Evolutionary conservation across 2,329 filamentous ascomycete species (phyloP), one percentile per base, ranked within the genome.

Genomic region (Daldinia sp.): DNA sequence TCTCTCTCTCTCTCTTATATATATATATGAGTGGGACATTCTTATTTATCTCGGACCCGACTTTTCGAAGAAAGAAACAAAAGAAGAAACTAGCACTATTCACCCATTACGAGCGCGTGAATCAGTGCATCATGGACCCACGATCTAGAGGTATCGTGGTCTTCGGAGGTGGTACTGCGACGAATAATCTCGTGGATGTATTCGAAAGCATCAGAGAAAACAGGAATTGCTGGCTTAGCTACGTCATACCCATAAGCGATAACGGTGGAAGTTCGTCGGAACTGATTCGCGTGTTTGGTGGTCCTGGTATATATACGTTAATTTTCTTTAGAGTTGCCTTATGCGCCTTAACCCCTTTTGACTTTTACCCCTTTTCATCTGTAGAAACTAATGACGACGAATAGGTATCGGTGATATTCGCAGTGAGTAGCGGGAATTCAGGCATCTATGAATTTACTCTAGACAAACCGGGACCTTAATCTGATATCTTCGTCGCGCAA

Each of bases 201-300:
- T 97, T 97, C 78, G 89, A 86, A 70, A 79, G 80, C 15, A 82
- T 91, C 30, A 82, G 86, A 10, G 78, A 88, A 65, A 88, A 84
- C 70, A 91, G 90, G 64, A 78, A 84, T 37, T 90, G 90, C 72
- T 81, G 84, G 2, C 79, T 96, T 39, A 92, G 87, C 77, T 96
- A 96, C 76, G 88, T 97, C 61, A 96, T 98, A 53, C 94, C 94
- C 32, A 97, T 97, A 75, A 95, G 91, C 68, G 94, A 98, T 79
- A 98, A 98, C 77, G 94, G 94, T 49, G 94, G 94, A 35, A 96
- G 92, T 70, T 96, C 93, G 2, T 96, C 92, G 43, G 94, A 98
- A 80, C 82, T 97, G 72, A 96, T 97, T 68, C 86, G 95, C 32
- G 93, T 98, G 32, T 95, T 98, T 78, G 95, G 94, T 11, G 95